A percentile compares a stretch with the other conserved stretches of the same genome.
phyloP scores from a whole-genome alignment of 352 stramenopile genomes.

The Phytophthora podocarpi region DNA sequence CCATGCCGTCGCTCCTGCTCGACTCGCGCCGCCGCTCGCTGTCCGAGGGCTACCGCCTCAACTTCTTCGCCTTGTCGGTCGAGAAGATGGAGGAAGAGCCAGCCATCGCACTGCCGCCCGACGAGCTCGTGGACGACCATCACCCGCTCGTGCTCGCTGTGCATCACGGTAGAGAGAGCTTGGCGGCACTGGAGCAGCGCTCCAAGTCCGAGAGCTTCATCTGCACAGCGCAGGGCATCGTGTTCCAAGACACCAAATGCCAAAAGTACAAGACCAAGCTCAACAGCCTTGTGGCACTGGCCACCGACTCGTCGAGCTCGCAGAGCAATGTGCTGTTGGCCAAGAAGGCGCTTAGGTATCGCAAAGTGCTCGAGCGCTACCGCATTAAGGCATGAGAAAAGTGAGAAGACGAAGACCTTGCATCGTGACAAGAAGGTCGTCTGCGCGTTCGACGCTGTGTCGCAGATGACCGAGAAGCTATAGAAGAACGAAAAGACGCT shows the following conservation, averaged over 20 bases:
- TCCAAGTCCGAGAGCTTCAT: conserved; percentile 47
- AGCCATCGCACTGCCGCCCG: neutral
- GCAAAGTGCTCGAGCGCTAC: conserved; percentile 35
- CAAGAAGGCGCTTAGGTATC: conserved; percentile 42
- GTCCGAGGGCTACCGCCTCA: conserved; percentile 16
- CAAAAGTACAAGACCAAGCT: conserved; percentile 25
- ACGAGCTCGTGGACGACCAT: conserved; percentile 10
- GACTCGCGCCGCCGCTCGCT: conserved; percentile 19
- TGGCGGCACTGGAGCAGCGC: conserved; percentile 13
- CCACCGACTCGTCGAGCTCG: conserved; percentile 18
- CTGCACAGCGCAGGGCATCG: conserved; percentile 35
- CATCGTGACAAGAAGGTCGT: neutral
- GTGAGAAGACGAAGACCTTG: no score
- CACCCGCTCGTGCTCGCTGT: conserved; percentile 7
- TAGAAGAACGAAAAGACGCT: neutral
- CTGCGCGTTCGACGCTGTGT: conserved; percentile 6
- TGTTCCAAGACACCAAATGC: conserved; percentile 31
- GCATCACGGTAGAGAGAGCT: neutral
- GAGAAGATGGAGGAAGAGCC: neutral
- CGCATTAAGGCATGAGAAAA: conserved; percentile 7
- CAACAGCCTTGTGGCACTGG: conserved; percentile 26
- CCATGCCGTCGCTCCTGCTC: conserved; percentile 9
- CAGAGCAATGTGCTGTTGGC: conserved; percentile 39
- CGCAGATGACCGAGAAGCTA: neutral
- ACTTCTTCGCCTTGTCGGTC: neutral